These are phyloP conservation scores for Conticribra guillardii DNA, from an alignment of 108 stramenopile genomes.

Conservation along the genomic window DNA sequence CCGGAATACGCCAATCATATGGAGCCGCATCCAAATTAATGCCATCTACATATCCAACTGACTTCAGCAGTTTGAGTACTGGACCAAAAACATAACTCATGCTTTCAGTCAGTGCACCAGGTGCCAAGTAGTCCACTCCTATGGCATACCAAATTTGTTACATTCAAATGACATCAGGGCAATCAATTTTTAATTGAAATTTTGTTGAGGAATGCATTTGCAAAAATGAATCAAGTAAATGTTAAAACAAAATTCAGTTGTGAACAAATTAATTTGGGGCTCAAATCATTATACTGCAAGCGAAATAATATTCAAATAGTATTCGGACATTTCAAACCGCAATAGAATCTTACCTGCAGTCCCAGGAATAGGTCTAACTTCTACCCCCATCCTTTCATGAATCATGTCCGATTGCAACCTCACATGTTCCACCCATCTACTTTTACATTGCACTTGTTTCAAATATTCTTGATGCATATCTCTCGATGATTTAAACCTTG, in stretches of 20 bases:
- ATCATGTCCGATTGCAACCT: conserved; percentile 36
- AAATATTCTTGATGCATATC: conserved; percentile 33
- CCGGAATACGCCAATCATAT: conserved; percentile 45
- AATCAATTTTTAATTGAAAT: background rate
- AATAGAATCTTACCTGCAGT: conserved; percentile 15
- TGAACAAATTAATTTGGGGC: background rate
- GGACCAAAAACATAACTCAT: conserved; percentile 48
- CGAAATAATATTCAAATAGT: background rate
- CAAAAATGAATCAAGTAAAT: background rate
- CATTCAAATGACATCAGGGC: background rate
- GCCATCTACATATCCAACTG: conserved; percentile 38
- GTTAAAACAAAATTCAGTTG: background rate
- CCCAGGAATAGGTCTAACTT: conserved; percentile 36
- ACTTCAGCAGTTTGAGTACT: conserved; percentile 34
- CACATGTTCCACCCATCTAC: conserved; percentile 44
- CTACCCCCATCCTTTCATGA: conserved; percentile 38
- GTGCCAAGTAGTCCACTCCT: conserved; percentile 42
- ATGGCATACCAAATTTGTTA: too few species aligned
- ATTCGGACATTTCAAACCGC: background rate
- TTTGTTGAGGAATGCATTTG: too few species aligned
- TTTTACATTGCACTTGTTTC: conserved; percentile 41
- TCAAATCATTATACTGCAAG: too few species aligned
- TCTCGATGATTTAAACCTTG: conserved; percentile 7
- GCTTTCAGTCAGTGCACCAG: conserved; percentile 36
- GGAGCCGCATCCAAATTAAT: conserved; percentile 42